Conservation (phyloP, 2,329 filamentous ascomycete genomes). For the Aspergillus uvarum region DNA sequence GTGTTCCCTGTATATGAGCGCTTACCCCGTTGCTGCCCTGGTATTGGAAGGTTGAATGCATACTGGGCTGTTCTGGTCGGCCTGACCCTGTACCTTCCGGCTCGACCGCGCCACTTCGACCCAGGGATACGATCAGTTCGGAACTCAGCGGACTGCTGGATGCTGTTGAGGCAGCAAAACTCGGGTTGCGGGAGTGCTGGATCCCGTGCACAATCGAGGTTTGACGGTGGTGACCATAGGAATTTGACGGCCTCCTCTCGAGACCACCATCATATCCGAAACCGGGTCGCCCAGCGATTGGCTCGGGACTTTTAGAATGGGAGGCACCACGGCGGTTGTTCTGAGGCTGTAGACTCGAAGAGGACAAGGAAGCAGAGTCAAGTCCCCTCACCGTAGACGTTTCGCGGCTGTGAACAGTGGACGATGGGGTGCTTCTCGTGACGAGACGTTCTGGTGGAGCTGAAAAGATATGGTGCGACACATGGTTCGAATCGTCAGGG, state of each 20-base stretch:
- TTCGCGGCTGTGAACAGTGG: slow-evolving; percentile 45
- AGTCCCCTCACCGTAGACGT: slow-evolving; percentile 43
- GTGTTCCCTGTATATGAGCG: slow-evolving; percentile 28
- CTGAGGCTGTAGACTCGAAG: slow-evolving; percentile 38
- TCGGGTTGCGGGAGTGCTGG: slow-evolving; percentile 87
- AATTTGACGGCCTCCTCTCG: slow-evolving; percentile 47
- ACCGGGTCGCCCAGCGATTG: slow-evolving; percentile 34
- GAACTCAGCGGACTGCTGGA: slow-evolving; percentile 81
- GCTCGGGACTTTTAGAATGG: slow-evolving; percentile 45
- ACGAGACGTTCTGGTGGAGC: slow-evolving; percentile 40
- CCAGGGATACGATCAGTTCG: slow-evolving; percentile 74
- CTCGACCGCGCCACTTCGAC: slow-evolving; percentile 55
- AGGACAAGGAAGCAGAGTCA: slow-evolving; percentile 36
- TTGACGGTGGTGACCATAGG: slow-evolving; percentile 88
- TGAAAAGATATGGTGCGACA: slow-evolving; percentile 40
- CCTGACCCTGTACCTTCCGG: slow-evolving; percentile 40
- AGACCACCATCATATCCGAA: slow-evolving; percentile 39
- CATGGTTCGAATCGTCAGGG: slow-evolving; percentile 39
- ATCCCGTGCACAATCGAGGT: slow-evolving; percentile 95
- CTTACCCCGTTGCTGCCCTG: slow-evolving; percentile 44
- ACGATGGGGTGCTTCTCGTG: slow-evolving; percentile 38
- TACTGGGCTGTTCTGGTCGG: slow-evolving; percentile 36
- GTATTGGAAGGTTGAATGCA: slow-evolving; percentile 26
- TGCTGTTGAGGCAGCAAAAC: slow-evolving; percentile 64
- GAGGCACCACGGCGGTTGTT: slow-evolving; percentile 40